Base-by-base conservation (phyloP, 2,329 filamentous ascomycete genomes). In the Aspergillus spinulosporus region DNA sequence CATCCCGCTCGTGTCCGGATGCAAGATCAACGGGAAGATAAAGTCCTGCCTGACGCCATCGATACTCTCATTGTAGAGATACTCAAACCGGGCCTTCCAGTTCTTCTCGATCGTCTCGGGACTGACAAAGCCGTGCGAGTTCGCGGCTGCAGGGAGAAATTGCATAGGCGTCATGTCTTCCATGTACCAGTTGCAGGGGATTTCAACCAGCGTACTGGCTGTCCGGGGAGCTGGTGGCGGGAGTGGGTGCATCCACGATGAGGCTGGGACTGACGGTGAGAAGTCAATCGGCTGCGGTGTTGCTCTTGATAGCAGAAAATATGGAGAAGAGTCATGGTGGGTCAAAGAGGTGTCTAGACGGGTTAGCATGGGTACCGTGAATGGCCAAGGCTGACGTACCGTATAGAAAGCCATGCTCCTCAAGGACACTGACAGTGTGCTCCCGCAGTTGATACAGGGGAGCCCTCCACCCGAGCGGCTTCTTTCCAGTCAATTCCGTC, bases 401-500 rank as follows among this genome's bases (percentile, higher is more conserved):
- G 32, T 78, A 77, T 64, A 75, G 65, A 39, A 78, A 75, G 0
- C 73, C 73, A 48, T 71, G 70, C 49, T 76, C 71, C 52, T 77
- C 72, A 7, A 78, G 59, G 2, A 77, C 63, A 48, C 75, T 72
- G 8, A 76, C 62, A 0, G 74, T 76, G 7, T 72, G 69, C 49
- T 74, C 71, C n/a, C 72, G 62, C 7, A 75, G 61, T 45, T 75
- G 68, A 57, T 74, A 75, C 29, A 75, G 56, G 0, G 74, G 73
- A 3, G 73, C 72, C 14, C 73, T 66, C 54, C 72, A 76, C 0
- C 72, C 72, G 0, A 66, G 62, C 0, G 89, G 89, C 0, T 85
- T 86, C 72, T 89, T 90, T 4, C 88, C 86, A 40, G 82, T 83
- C 65, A 92, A 88, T 0, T 88, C 84, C 0, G 84, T 89, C 32